These are phyloP conservation scores for Emmonsia crescens DNA, from an alignment of 2,329 filamentous ascomycete species.

Conservation along the genomic window DNA sequence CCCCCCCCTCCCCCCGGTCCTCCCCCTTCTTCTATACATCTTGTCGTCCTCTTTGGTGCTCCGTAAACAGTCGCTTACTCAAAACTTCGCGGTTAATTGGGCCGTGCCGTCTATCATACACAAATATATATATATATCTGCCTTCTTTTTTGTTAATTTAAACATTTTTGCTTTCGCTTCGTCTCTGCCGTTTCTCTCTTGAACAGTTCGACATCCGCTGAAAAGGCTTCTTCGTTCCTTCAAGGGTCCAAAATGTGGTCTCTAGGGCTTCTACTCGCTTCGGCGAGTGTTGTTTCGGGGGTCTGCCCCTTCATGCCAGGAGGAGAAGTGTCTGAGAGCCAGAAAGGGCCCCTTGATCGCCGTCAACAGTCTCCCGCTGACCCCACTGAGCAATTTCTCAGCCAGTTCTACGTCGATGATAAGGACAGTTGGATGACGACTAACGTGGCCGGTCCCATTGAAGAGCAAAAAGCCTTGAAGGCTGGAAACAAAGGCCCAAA, in stretches of 20 bases:
- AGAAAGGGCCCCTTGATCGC: constrained; percentile 14
- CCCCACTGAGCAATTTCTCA: constrained; percentile 31
- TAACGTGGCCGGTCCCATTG: constrained; percentile 57
- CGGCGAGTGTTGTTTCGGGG: constrained; percentile 27
- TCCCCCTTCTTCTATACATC: neutral
- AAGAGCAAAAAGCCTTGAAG: constrained; percentile 55
- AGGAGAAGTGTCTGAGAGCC: constrained; percentile 16
- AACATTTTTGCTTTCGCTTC: neutral
- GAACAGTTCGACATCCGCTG: neutral
- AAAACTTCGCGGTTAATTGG: no score
- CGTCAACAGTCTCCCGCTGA: constrained; percentile 18
- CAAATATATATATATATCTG: no score
- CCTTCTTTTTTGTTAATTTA: no score
- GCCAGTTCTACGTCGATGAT: constrained; percentile 42
- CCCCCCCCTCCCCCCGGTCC: neutral
- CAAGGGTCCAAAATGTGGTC: constrained; percentile 16
- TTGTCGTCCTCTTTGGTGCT: neutral
- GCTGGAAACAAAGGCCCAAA: constrained; percentile 58
- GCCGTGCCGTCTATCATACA: no score
- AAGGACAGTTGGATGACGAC: constrained; percentile 48
- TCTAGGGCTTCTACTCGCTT: constrained; percentile 18
- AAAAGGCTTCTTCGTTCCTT: neutral
- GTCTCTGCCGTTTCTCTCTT: neutral
- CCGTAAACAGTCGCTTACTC: no score
- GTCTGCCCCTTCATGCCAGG: constrained; percentile 34